Conservation (phyloP, 768 basidiomycete species). For the Pleurotus tuber-regium region DNA sequence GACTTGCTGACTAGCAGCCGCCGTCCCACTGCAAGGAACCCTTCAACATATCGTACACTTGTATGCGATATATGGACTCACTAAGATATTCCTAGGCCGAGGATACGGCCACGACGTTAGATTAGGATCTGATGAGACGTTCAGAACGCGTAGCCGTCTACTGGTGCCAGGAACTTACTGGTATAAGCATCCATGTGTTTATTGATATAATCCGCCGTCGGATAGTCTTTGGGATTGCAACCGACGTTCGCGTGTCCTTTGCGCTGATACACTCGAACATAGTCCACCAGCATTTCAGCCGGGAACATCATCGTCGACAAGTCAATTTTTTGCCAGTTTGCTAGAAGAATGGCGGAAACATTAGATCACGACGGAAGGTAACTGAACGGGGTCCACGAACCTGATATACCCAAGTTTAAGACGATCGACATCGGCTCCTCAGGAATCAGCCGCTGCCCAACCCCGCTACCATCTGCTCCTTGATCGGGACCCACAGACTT, state of each 20-base stretch:
- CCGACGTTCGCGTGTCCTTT: constrained; percentile 56
- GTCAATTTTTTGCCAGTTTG: constrained; percentile 66
- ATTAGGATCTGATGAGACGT: constrained; percentile 33
- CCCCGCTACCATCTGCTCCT: constrained; percentile 35
- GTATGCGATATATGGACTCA: constrained; percentile 13
- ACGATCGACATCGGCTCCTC: constrained; percentile 62
- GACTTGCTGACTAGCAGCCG: not conserved
- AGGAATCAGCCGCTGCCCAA: constrained; percentile 59
- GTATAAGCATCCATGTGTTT: constrained; percentile 55
- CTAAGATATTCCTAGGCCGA: constrained; percentile 37
- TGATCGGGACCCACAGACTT: constrained; percentile 44
- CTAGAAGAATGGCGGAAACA: constrained; percentile 24
- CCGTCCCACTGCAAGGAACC: not conserved
- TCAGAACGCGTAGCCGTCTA: not conserved
- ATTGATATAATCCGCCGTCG: constrained; percentile 64
- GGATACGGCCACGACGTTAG: constrained; percentile 40
- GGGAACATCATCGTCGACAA: constrained; percentile 62
- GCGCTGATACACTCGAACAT: constrained; percentile 79
- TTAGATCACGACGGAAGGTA: not conserved
- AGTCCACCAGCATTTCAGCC: constrained; percentile 69
- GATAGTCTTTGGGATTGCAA: constrained; percentile 62
- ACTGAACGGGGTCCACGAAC: constrained; percentile 27
- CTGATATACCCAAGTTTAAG: constrained; percentile 62
- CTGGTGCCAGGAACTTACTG: constrained; percentile 37
- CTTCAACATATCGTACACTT: not conserved